These are phyloP conservation scores for Pleurotus citrinopileatus DNA, from an alignment of 768 basidiomycete species.

Conservation along the genomic window DNA sequence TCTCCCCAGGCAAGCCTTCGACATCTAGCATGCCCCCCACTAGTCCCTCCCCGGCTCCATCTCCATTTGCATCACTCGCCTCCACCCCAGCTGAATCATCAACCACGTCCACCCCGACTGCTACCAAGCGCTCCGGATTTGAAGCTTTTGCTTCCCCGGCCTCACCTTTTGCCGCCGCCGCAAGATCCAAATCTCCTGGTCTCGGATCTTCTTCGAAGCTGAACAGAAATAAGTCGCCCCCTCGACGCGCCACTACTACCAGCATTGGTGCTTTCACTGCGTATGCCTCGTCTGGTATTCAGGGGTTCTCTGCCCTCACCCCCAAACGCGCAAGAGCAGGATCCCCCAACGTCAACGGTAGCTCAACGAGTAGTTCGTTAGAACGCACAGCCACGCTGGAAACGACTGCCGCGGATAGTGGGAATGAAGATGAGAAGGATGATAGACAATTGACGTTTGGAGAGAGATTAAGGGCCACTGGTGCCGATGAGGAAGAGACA, in stretches of 20 bases:
- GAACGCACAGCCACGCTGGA: constrained; percentile 33
- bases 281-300: constrained; percentile 47
- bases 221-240: constrained; percentile 53
- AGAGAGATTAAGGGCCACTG: constrained; percentile 61
- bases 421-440: constrained; percentile 45
- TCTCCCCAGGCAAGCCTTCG: constrained; percentile 27
- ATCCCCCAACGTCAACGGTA: constrained; percentile 34
- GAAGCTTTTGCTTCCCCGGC: constrained; percentile 51
- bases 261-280: constrained; percentile 56
- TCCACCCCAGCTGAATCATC: background rate
- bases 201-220: constrained; percentile 39
- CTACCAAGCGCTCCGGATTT: constrained; percentile 51
- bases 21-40: constrained; percentile 26
- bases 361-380: constrained; percentile 40
- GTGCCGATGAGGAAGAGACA: constrained; percentile 54
- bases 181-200: constrained; percentile 55
- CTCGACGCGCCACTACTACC: constrained; percentile 39
- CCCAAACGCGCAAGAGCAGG: constrained; percentile 55
- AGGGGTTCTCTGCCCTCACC: constrained; percentile 48
- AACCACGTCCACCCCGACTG: constrained; percentile 22
- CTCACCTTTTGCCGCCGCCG: constrained; percentile 48
- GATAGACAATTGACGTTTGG: constrained; percentile 50
- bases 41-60: constrained; percentile 23
- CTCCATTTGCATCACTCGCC: constrained; percentile 26
- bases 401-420: constrained; percentile 32